Evolutionary conservation across 2,329 filamentous ascomycete species (phyloP), one percentile per base, ranked within the genome.

Genomic region (Orbilia blumenaviensis): DNA sequence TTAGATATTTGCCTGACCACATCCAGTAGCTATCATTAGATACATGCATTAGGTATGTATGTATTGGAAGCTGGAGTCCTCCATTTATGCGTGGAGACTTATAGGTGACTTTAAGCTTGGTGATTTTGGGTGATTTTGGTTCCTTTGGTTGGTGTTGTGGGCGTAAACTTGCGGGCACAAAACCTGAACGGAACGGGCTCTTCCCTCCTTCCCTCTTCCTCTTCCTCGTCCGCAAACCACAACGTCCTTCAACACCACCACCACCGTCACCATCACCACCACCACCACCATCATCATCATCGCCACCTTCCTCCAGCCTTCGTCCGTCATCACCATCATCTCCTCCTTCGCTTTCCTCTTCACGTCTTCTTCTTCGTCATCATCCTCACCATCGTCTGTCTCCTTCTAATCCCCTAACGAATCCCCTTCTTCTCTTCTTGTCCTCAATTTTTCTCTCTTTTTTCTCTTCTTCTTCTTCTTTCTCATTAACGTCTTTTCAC

Each of bases 111-210:
- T 3, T n/a, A 18, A 21, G 38, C 38, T 21, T 6, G 2, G 9
- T n/a, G n/a, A n/a, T n/a, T n/a, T 21, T 54, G 29, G 52, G 41
- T 9, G 1, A 9, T 1, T 23, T 16, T 23, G 42, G 32, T n/a
- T n/a, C n/a, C n/a, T n/a, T n/a, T n/a, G n/a, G 27, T 58, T 44
- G 44, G 32, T 48, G 56, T 60, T 71, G 66, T 71, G 54, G 66
- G 56, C 41, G 36, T n/a, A 36, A 36, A 34, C 48, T 68, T 72
- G 67, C 48, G 48, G 67, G 67, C 67, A 72, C 67, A 72, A 72
- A 72, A 72, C 66, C 46, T 62, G 54, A n/a, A n/a, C n/a, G n/a
- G n/a, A n/a, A 27, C 23, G 9, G 29, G 56, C 29, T 29, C 34
- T 62, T 46, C 16, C 12, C 36, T 14, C 36, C n/a, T 27, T 32